Conservation (phyloP, 441 rosid species). For the Breynia disticha region DNA sequence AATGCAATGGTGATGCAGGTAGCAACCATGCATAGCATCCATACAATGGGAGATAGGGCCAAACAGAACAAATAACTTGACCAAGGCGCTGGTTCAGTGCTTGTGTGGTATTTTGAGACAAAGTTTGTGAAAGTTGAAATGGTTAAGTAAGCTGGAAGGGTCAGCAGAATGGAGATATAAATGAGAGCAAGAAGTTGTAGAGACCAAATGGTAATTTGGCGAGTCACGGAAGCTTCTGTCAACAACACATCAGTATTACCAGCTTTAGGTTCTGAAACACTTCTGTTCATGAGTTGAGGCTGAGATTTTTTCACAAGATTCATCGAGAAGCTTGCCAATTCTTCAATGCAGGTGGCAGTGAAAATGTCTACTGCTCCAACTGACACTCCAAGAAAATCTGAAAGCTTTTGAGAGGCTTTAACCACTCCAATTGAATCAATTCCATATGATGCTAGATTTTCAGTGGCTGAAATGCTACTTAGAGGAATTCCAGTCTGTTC, state of each 20-base stretch:
- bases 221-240: constrained; percentile 33
- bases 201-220: constrained; percentile 30
- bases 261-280: constrained; percentile 23
- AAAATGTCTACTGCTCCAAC: constrained; percentile 69
- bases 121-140: constrained; percentile 33
- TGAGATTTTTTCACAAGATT: constrained; percentile 40
- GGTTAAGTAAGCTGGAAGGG: constrained; percentile 47
- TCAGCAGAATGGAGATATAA: constrained; percentile 33
- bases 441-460: constrained; percentile 55
- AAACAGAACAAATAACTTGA: constrained; percentile 21
- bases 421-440: constrained; percentile 72
- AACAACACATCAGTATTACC: constrained; percentile 18
- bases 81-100: constrained; percentile 20
- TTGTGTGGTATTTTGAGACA: constrained; percentile 16
- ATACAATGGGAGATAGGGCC: constrained; percentile 49
- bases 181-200: constrained; percentile 44
- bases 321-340: constrained; percentile 55
- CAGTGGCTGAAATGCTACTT: constrained; percentile 36
- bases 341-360: constrained; percentile 57
- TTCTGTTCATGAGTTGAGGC: constrained; percentile 25
- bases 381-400: constrained; percentile 55
- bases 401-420: constrained; percentile 65
- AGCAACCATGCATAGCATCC: constrained; percentile 46
- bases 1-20: constrained; percentile 37
- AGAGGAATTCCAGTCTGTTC: constrained; percentile 45